Conservation (phyloP, 2,329 filamentous ascomycete species). For the Sphaerostilbella broomeana region DNA sequence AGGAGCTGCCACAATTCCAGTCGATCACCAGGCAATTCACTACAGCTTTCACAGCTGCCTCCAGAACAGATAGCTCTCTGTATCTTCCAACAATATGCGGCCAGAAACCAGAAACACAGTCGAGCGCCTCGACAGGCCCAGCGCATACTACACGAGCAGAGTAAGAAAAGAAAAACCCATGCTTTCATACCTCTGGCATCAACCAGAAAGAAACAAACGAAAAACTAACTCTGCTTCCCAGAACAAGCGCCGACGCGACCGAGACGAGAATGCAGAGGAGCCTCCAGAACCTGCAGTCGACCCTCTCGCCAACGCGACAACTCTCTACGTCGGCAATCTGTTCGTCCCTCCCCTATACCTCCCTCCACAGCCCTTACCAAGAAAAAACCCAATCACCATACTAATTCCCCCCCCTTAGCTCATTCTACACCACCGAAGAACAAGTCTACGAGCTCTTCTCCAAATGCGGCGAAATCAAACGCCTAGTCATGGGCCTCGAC, state of each 20-base stretch:
- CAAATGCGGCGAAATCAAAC: conserved; percentile 97
- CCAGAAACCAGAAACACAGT: conserved; percentile 60
- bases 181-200: background rate
- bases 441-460: conserved; percentile 96
- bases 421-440: conserved; percentile 98
- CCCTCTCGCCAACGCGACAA: conserved; percentile 79
- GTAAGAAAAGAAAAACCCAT: conserved; percentile 41
- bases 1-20: too few species aligned
- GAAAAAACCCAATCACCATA: background rate
- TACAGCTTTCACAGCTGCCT: background rate
- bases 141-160: conserved; percentile 83
- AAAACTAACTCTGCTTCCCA: conserved; percentile 26
- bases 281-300: conserved; percentile 50
- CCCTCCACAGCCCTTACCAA: too few species aligned
- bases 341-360: too few species aligned
- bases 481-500: conserved; percentile 94
- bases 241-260: conserved; percentile 67
- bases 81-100: conserved; percentile 33
- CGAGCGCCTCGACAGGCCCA: conserved; percentile 87
- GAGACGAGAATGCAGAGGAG: conserved; percentile 45
- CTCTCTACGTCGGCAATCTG: conserved; percentile 96
- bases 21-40: too few species aligned
- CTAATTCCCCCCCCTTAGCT: conserved; percentile 42
- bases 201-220: background rate
- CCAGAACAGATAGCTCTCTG: background rate